Percentiles rank a stretch among this genome's conserved stretches.
Conservation (phyloP, 352 stramenopile species). For the Phytophthora foliorum region DNA sequence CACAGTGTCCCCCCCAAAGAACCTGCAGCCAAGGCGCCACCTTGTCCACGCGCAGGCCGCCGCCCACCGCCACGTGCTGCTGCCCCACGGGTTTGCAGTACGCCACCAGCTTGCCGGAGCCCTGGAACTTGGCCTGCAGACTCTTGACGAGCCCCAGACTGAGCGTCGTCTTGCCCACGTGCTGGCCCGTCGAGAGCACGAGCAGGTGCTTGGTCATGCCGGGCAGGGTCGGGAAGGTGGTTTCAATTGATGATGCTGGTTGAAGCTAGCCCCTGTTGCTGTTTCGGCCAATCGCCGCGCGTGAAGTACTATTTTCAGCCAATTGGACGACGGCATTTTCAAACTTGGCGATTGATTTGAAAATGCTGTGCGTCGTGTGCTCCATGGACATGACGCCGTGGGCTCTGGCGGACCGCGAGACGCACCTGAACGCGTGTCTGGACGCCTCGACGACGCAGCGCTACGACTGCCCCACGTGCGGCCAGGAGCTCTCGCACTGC, state of each 20-base stretch:
- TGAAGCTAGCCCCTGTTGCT: conserved; percentile 7
- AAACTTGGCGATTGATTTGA: conserved; percentile 8
- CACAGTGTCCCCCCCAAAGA: background rate
- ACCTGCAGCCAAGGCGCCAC: conserved; percentile 19
- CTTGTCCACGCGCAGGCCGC: conserved; percentile 90
- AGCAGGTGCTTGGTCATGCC: conserved; percentile 82
- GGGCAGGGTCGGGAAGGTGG: background rate
- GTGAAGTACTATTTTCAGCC: conserved; percentile 1
- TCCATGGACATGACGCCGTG: conserved; percentile 63
- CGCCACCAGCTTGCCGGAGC: conserved; percentile 66
- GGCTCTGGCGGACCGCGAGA: conserved; percentile 55
- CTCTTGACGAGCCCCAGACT: conserved; percentile 95
- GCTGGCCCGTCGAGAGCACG: conserved; percentile 94
- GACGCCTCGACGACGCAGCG: conserved; percentile 46
- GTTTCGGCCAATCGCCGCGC: background rate
- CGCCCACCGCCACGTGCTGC: conserved; percentile 89
- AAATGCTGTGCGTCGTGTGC: conserved; percentile 66
- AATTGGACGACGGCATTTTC: conserved; percentile 6
- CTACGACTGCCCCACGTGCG: conserved; percentile 69
- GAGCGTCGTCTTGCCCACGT: conserved; percentile 98
- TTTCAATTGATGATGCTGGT: conserved; percentile 31
- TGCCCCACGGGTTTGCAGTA: conserved; percentile 98
- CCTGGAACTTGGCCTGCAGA: conserved; percentile 92
- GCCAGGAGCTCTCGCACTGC: conserved; percentile 65
- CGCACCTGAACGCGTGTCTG: conserved; percentile 85